phyloP scores from a whole-genome alignment of 1,284 basidiomycete species.

The Stereum hirsutum region DNA sequence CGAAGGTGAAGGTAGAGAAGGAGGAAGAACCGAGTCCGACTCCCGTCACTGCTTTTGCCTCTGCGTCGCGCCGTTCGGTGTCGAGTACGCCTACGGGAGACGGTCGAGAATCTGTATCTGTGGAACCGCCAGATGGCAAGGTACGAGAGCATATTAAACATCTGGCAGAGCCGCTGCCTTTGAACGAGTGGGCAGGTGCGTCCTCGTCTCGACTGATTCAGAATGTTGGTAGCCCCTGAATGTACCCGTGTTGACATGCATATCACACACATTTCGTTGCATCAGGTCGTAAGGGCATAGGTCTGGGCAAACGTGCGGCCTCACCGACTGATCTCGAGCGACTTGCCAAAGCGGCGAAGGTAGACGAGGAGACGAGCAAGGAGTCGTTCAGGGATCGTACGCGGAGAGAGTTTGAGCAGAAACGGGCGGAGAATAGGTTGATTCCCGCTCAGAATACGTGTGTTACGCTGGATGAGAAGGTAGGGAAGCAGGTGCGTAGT shows the following conservation, averaged over 20 bases:
- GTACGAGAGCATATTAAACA: no score
- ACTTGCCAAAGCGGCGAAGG: slow-evolving; percentile 65
- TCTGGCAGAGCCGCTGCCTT: slow-evolving; percentile 52
- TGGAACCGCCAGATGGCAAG: no score
- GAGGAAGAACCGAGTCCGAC: no score
- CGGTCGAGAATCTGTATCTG: no score
- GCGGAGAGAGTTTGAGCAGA: slow-evolving; percentile 62
- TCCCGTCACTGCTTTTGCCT: no score
- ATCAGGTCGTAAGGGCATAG: slow-evolving; percentile 73
- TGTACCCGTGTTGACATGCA: not conserved
- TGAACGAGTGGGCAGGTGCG: slow-evolving; percentile 72
- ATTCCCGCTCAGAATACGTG: slow-evolving; percentile 64
- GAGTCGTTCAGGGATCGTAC: slow-evolving; percentile 58
- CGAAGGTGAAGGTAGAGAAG: no score
- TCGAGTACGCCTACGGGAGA: no score
- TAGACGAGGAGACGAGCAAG: slow-evolving; percentile 48
- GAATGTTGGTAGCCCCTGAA: not conserved
- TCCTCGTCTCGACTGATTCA: slow-evolving; percentile 6
- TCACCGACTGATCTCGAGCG: slow-evolving; percentile 56
- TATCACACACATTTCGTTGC: no score
- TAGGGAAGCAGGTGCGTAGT: slow-evolving; percentile 46
- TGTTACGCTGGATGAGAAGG: slow-evolving; percentile 58
- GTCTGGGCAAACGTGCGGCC: slow-evolving; percentile 54
- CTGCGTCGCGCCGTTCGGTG: no score
- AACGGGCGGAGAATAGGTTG: slow-evolving; percentile 60